Conservation (phyloP, 2,329 filamentous ascomycete species). For the Colletotrichum costaricense region DNA sequence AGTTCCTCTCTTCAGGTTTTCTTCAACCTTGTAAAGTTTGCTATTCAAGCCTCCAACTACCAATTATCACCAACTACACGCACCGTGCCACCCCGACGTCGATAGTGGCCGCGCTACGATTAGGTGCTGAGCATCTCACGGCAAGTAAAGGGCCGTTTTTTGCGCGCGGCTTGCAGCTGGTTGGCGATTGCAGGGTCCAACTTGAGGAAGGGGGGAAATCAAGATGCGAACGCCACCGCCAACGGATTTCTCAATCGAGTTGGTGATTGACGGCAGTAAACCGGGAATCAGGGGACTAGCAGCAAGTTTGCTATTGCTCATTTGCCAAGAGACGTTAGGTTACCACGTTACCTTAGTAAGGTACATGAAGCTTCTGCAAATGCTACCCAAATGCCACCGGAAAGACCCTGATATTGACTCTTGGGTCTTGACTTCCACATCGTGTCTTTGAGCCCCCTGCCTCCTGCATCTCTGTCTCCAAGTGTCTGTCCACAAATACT, state of each 20-base stretch:
- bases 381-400: not conserved
- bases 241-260: not conserved
- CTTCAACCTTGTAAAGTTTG: not conserved
- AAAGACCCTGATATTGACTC: not conserved
- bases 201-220: not conserved
- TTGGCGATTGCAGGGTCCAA: slow-evolving; percentile 21
- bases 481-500: not conserved
- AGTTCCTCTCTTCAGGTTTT: not conserved
- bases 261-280: not conserved
- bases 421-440: not conserved
- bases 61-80: not conserved
- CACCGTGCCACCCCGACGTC: not conserved
- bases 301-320: not conserved
- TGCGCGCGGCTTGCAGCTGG: slow-evolving; percentile 16
- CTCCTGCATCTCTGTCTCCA: not conserved
- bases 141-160: slow-evolving; percentile 6
- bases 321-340: not conserved
- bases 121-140: not conserved
- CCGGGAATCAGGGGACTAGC: not conserved
- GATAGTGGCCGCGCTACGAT: slow-evolving; percentile 8
- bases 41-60: not conserved
- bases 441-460: not conserved
- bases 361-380: not conserved
- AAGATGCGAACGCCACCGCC: slow-evolving; percentile 8
- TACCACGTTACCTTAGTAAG: not conserved